These are phyloP conservation scores for Dorcoceras hygrometricum DNA, from an alignment of 257 asterid genomes.

Conservation along the genomic window DNA sequence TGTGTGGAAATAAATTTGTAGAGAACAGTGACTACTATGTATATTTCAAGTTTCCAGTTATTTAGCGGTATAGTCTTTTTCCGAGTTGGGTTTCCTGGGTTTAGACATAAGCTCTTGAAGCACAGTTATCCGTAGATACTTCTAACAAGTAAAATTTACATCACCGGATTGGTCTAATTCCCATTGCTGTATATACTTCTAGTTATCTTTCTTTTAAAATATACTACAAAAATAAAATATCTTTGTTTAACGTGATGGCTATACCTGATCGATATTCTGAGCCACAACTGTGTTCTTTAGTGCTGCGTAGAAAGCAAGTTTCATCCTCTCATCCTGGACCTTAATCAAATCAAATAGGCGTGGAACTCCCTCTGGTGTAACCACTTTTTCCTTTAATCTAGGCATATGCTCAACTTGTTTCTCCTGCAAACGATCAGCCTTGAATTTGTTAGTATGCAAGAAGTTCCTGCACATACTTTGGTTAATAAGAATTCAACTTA, in stretches of 20 bases:
- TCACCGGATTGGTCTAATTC: constrained; percentile 1
- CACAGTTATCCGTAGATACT: too few species aligned
- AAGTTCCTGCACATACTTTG: not conserved
- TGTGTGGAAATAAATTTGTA: not conserved
- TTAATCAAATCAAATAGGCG: constrained; percentile 90
- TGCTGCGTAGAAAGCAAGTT: constrained; percentile 84
- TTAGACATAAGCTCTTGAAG: not conserved
- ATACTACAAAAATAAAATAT: not conserved
- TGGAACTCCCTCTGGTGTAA: constrained; percentile 73
- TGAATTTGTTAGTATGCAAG: not conserved
- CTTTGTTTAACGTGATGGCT: not conserved
- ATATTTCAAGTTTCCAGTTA: not conserved
- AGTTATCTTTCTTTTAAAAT: too few species aligned
- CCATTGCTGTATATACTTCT: not conserved
- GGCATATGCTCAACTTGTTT: constrained; percentile 61
- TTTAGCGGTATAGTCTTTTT: not conserved
- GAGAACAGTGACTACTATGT: not conserved
- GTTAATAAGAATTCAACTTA: not conserved
- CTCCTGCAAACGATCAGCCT: constrained; percentile 55
- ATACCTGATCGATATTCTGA: constrained; percentile 82
- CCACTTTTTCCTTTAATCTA: constrained; percentile 59
- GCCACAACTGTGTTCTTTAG: constrained; percentile 78
- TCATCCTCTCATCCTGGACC: constrained; percentile 88
- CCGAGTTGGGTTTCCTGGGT: not conserved
- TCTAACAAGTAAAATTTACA: not conserved